Evolutionary conservation across 2,329 filamentous ascomycete species (phyloP).

Genomic region (Pezicula rhizophila): DNA sequence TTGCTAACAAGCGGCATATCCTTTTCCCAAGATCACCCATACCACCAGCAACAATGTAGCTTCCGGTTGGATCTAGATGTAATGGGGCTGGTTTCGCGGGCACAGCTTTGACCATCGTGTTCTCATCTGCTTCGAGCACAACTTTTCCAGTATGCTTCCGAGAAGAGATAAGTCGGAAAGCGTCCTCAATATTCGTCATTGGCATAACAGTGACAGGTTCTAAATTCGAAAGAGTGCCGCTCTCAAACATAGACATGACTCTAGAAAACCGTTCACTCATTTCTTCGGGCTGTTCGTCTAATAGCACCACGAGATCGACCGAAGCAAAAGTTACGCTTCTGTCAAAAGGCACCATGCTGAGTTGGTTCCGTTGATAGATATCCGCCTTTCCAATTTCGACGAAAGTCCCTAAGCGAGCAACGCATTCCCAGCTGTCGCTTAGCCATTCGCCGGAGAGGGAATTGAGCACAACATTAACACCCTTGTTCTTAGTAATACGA

Average conservation of each 20-base stretch:
- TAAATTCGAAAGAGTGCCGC: slow-evolving; percentile 21
- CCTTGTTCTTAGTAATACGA: slow-evolving; percentile 12
- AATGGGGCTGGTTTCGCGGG: not conserved
- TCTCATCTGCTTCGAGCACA: slow-evolving; percentile 10
- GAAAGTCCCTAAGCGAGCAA: slow-evolving; percentile 31
- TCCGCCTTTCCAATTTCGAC: slow-evolving; percentile 33
- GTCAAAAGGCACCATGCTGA: slow-evolving; percentile 29
- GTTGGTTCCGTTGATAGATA: slow-evolving; percentile 19
- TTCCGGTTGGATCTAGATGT: slow-evolving; percentile 11
- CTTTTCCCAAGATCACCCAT: slow-evolving; percentile 21
- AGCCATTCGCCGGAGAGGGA: slow-evolving; percentile 19
- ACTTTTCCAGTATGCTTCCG: slow-evolving; percentile 20
- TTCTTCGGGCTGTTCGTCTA: not conserved
- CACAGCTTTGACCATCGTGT: slow-evolving; percentile 4
- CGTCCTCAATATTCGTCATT: slow-evolving; percentile 27
- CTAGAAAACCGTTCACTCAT: slow-evolving; percentile 5
- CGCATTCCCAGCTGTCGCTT: slow-evolving; percentile 23
- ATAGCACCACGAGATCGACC: slow-evolving; percentile 27
- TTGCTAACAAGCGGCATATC: slow-evolving; percentile 11
- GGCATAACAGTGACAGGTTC: slow-evolving; percentile 26
- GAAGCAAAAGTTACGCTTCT: slow-evolving; percentile 33
- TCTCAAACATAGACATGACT: slow-evolving; percentile 13
- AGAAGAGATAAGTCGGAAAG: slow-evolving; percentile 13
- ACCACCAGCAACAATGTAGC: slow-evolving; percentile 23
- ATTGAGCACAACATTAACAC: slow-evolving; percentile 24